These are phyloP conservation scores for Dicorynia guianensis DNA, from an alignment of 306 rosid species.

Conservation along the genomic window DNA sequence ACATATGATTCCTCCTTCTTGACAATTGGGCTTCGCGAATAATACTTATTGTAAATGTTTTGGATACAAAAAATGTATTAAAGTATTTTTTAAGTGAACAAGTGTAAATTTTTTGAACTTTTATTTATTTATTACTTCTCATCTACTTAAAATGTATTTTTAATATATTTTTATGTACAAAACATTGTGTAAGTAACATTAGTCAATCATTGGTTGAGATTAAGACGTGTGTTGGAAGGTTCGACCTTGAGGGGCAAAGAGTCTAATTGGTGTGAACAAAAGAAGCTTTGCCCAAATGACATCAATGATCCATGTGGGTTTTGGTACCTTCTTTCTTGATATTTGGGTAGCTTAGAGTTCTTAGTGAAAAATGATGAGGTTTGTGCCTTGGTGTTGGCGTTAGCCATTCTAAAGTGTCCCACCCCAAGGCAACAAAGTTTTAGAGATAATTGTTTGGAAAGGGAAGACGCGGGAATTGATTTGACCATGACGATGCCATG, in stretches of 20 bases:
- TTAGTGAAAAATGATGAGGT: conserved; percentile 44
- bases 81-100: too few species aligned
- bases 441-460: conserved; percentile 13
- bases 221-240: too few species aligned
- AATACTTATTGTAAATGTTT: too few species aligned
- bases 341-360: conserved; percentile 40
- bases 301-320: conserved; percentile 36
- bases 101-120: too few species aligned
- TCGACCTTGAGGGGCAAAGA: background rate
- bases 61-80: too few species aligned
- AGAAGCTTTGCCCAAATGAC: conserved; percentile 24
- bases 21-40: conserved; percentile 33
- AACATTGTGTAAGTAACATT: too few species aligned
- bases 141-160: too few species aligned
- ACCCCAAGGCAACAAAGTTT: conserved; percentile 34
- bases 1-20: conserved; percentile 4
- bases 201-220: too few species aligned
- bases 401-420: conserved; percentile 42
- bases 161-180: too few species aligned
- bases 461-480: conserved; percentile 21
- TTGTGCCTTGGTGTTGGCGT: conserved; percentile 41
- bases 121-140: too few species aligned
- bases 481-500: conserved; percentile 17
- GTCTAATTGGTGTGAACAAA: conserved; percentile 35
- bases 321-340: conserved; percentile 39